Conservation (phyloP, 2,329 filamentous ascomycete species). For the Phaeophleospora eucalypticola region DNA sequence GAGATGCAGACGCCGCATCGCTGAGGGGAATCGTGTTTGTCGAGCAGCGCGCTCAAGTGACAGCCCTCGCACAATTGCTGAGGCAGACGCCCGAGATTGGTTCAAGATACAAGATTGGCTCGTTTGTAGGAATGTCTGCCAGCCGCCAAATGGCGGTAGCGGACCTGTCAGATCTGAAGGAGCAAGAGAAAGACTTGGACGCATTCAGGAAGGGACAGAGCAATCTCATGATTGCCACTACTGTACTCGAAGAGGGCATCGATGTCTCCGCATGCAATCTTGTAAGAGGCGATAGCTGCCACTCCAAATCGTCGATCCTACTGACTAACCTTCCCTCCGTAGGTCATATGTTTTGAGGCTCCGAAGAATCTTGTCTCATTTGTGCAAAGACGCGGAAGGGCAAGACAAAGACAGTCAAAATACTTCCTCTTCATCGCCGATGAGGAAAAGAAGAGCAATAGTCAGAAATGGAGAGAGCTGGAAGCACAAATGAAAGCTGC, state of each 20-base stretch:
- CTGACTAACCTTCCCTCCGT: background rate
- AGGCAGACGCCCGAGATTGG: slow-evolving; percentile 21
- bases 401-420: slow-evolving; percentile 54
- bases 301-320: background rate
- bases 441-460: slow-evolving; percentile 30
- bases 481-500: slow-evolving; percentile 69
- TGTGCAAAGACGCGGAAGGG: slow-evolving; percentile 61
- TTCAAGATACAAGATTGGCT: slow-evolving; percentile 39
- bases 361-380: slow-evolving; percentile 62
- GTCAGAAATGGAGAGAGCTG: slow-evolving; percentile 58
- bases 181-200: slow-evolving; percentile 50
- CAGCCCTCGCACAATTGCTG: slow-evolving; percentile 34
- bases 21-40: slow-evolving; percentile 47
- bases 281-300: slow-evolving; percentile 25
- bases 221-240: slow-evolving; percentile 57
- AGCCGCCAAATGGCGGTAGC: slow-evolving; percentile 46
- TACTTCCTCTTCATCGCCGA: slow-evolving; percentile 48
- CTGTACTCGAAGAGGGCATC: slow-evolving; percentile 58
- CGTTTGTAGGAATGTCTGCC: slow-evolving; percentile 52
- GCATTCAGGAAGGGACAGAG: slow-evolving; percentile 51
- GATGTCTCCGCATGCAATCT: slow-evolving; percentile 61
- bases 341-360: slow-evolving; percentile 58
- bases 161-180: slow-evolving; percentile 45
- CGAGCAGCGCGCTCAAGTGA: slow-evolving; percentile 41
- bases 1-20: slow-evolving; percentile 28